A percentile compares a stretch with the other conserved stretches of the same genome.
phyloP scores from a whole-genome alignment of 331 rosid species.

The Cydonia oblonga region DNA sequence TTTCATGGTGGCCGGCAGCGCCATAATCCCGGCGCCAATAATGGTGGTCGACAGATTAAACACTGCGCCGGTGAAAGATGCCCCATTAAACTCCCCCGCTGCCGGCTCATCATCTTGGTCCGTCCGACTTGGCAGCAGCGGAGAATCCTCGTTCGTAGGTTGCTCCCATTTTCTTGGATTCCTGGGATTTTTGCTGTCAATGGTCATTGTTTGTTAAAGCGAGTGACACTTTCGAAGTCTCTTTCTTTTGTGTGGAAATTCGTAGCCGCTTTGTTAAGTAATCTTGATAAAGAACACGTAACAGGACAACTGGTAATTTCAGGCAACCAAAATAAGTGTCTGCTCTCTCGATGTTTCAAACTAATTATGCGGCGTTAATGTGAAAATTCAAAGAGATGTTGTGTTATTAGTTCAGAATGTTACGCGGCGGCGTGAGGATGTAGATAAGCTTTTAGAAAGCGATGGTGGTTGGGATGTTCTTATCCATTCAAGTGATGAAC shows the following conservation, averaged over 20 bases:
- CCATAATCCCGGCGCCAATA: slow-evolving; percentile 79
- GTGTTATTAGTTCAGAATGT: too few relatives aligned
- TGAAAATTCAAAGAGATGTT: too few relatives aligned
- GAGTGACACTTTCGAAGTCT: too few relatives aligned
- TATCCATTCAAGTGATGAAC: not conserved
- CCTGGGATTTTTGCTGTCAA: not conserved
- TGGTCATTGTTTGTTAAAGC: too few relatives aligned
- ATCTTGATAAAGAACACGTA: not conserved
- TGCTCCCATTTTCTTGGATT: not conserved
- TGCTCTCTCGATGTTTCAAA: fast-evolving
- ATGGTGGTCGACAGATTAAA: slow-evolving; percentile 55
- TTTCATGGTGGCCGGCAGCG: slow-evolving; percentile 68
- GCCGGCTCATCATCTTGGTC: not conserved
- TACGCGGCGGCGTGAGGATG: too few relatives aligned
- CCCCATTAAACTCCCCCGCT: slow-evolving; percentile 11
- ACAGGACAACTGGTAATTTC: not conserved
- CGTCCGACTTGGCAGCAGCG: slow-evolving; percentile 14
- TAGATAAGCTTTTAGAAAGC: too few relatives aligned
- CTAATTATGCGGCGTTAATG: fast-evolving
- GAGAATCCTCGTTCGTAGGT: slow-evolving; percentile 9
- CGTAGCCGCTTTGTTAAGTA: not conserved
- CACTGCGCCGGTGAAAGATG: slow-evolving; percentile 42
- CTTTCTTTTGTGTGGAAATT: not conserved
- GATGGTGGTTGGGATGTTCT: not conserved
- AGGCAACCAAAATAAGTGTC: too few relatives aligned